Base-by-base conservation (phyloP, 306 rosid species). In the Carpinus viminea region DNA sequence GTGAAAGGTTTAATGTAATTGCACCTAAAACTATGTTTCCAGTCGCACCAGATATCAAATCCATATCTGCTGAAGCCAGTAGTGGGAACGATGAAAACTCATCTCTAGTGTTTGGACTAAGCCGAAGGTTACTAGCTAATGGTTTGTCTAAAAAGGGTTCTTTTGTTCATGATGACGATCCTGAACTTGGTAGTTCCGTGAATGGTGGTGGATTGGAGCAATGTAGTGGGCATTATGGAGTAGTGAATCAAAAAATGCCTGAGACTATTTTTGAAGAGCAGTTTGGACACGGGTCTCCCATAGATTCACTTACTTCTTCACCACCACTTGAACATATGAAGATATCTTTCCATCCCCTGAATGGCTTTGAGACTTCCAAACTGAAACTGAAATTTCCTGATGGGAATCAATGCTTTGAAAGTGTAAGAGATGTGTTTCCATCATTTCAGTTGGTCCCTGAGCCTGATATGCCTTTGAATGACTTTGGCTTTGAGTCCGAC, bases 291-390 rank as follows among this genome's bases (percentile, higher is more conserved):
- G 86, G 76, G 71, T 86, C 86, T 85, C 85, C 91, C 36, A 71
- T 82, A 57, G 84, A 77, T 65, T 86, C 89, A 69, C 86, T 88
- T 79, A 89, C 96, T 80, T 84, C 94, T 83, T 95, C 99, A n/a
- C 99, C 99, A 8, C 96, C 96, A 50, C 97, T 95, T 71, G 96
- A 89, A 74, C 97, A 91, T 73, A 95, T 95, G 98, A 93, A 91
- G 79, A 95, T 95, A 77, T 95, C 98, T 68, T 95, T 95, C 89
- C 96, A 86, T 57, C 96, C 99, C 9, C 46, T 90, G 45, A 83
- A 72, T 77, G 85, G 90, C 73, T 73, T 76, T 34, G 98, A 95
- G 83, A 82, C 87, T 70, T 85, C 96, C 81, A 91, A 87, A 85
- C 80, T 95, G 76, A 86, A 87, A 82, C 85, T 93, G 74, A 89